A percentile compares a stretch with the other conserved stretches of the same genome.
These are phyloP conservation scores for Trametes gibbosa DNA, from an alignment of 768 basidiomycete genomes.

Conservation along the genomic window DNA sequence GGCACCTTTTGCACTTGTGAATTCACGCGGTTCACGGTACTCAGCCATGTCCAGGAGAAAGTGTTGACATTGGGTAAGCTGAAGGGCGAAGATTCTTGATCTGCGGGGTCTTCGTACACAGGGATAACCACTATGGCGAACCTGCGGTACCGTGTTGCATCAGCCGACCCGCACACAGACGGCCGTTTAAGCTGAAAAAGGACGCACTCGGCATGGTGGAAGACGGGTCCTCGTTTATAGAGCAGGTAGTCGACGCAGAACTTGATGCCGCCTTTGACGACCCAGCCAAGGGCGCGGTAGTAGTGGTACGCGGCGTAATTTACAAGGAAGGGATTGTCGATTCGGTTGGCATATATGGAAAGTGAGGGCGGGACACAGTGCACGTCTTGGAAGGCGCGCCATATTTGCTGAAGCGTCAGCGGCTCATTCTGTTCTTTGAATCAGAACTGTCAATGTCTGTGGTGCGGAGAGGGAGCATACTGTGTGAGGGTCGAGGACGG, in stretches of 20 bases:
- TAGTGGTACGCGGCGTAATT: slow-evolving; percentile 92
- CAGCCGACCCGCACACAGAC: not conserved
- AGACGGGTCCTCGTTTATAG: slow-evolving; percentile 93
- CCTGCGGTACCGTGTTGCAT: slow-evolving; percentile 39
- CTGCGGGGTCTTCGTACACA: slow-evolving; percentile 79
- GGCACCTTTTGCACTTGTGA: slow-evolving; percentile 93
- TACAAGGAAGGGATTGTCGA: slow-evolving; percentile 92
- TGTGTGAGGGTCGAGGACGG: slow-evolving; percentile 59
- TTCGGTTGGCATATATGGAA: slow-evolving; percentile 36
- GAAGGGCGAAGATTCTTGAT: slow-evolving; percentile 63
- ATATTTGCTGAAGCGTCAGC: slow-evolving; percentile 57
- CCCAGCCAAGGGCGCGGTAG: slow-evolving; percentile 95
- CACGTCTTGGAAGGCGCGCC: slow-evolving; percentile 59
- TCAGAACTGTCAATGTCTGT: not conserved
- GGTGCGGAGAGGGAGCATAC: slow-evolving; percentile 39
- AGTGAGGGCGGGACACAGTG: slow-evolving; percentile 42
- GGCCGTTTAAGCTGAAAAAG: not conserved
- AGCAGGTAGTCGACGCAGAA: slow-evolving; percentile 95
- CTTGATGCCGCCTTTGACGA: slow-evolving; percentile 93
- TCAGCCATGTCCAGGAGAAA: slow-evolving; percentile 93
- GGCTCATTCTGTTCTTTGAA: slow-evolving; percentile 43
- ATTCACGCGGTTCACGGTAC: slow-evolving; percentile 95
- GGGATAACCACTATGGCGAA: slow-evolving; percentile 92
- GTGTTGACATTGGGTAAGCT: slow-evolving; percentile 64
- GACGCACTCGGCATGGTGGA: slow-evolving; percentile 90